These are phyloP conservation scores for Hypoxylon sp. DNA, from an alignment of 2,329 filamentous ascomycete genomes.

Conservation along the genomic window DNA sequence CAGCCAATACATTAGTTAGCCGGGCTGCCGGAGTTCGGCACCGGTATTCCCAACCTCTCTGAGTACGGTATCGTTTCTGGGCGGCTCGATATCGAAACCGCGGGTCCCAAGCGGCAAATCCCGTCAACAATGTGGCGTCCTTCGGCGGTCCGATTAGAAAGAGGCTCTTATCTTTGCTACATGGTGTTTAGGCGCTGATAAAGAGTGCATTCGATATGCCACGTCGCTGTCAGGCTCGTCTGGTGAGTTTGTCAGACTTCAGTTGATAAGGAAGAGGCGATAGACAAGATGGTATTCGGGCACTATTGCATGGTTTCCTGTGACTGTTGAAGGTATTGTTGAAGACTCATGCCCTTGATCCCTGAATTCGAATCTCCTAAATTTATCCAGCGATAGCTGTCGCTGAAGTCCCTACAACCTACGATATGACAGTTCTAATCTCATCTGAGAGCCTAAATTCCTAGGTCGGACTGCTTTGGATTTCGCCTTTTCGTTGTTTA, in stretches of 20 bases:
- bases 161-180: constrained; percentile 1
- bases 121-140: constrained; percentile 9
- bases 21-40: constrained; percentile 17
- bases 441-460: not conserved
- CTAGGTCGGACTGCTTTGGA: too few species aligned
- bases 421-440: not conserved
- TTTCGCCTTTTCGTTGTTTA: not conserved
- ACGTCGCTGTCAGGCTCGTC: not conserved
- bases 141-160: constrained; percentile 2
- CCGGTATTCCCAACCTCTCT: constrained; percentile 20
- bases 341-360: not conserved
- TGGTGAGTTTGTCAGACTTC: not conserved
- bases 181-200: constrained; percentile 6
- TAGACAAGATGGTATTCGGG: not conserved
- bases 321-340: constrained; percentile 1
- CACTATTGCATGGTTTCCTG: not conserved
- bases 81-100: constrained; percentile 11
- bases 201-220: constrained; percentile 3
- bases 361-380: not conserved
- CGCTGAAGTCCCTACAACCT: not conserved
- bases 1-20: constrained; percentile 21
- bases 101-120: constrained; percentile 9
- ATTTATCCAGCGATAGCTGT: not conserved
- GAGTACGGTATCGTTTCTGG: constrained; percentile 16
- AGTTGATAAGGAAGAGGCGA: not conserved